Percentiles rank a stretch among this genome's conserved stretches.
Conservation (phyloP, 768 basidiomycete genomes). For the Auriscalpium orientale region DNA sequence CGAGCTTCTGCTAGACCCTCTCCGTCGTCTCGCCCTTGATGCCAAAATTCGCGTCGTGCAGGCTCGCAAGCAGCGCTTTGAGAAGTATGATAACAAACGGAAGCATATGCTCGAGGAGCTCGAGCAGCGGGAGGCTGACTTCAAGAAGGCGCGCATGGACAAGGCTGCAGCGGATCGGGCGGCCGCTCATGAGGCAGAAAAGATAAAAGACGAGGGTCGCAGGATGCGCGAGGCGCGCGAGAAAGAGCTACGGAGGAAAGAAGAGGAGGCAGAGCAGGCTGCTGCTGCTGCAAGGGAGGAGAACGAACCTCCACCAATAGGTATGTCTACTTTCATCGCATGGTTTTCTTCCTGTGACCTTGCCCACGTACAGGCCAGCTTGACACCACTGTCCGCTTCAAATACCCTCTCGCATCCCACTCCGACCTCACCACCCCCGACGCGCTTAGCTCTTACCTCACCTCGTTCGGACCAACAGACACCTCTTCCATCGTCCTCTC, state of each 20-base stretch:
- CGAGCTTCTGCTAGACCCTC: slow-evolving; percentile 73
- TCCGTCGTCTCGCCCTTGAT: slow-evolving; percentile 71
- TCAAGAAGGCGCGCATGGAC: slow-evolving; percentile 65
- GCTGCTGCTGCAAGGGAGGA: slow-evolving; percentile 25
- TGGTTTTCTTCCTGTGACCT: background rate
- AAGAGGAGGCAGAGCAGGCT: slow-evolving; percentile 31
- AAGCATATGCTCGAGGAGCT: slow-evolving; percentile 69
- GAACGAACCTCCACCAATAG: slow-evolving; percentile 50
- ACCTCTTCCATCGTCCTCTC: slow-evolving; percentile 59
- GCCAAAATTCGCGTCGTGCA: slow-evolving; percentile 67
- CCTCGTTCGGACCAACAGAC: slow-evolving; percentile 58
- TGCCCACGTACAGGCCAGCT: slow-evolving; percentile 36
- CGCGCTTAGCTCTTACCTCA: slow-evolving; percentile 43
- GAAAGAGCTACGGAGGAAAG: slow-evolving; percentile 38
- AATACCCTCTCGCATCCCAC: slow-evolving; percentile 52
- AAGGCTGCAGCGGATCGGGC: slow-evolving; percentile 50
- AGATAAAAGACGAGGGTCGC: slow-evolving; percentile 69
- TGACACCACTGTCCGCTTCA: slow-evolving; percentile 72
- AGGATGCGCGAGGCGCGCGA: slow-evolving; percentile 61
- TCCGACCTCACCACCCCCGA: slow-evolving; percentile 47
- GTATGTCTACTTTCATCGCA: slow-evolving; percentile 21
- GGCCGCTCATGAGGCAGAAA: slow-evolving; percentile 55
- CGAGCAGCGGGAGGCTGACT: slow-evolving; percentile 64
- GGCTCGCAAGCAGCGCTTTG: slow-evolving; percentile 63
- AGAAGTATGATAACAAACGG: slow-evolving; percentile 63